phyloP scores from a whole-genome alignment of 495 filamentous ascomycete genomes.

The Baudoinia panamericana region DNA sequence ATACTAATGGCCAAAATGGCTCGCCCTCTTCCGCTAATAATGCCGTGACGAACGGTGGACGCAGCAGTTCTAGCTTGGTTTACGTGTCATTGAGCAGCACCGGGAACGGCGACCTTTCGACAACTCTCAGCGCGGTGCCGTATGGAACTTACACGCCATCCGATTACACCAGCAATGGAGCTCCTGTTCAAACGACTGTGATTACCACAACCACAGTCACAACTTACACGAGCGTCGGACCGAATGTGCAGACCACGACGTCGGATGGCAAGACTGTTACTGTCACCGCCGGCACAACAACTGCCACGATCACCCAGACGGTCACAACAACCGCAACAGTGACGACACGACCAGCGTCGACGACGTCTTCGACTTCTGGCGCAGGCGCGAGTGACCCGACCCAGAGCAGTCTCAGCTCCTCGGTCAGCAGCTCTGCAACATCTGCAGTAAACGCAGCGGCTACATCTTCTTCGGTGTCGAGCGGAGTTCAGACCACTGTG shows the following conservation, averaged over 20 bases:
- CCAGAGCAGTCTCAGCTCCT: too few species aligned
- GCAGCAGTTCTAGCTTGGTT: too few species aligned
- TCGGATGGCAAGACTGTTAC: background rate
- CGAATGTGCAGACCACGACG: constrained; percentile 1
- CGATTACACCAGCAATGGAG: constrained; percentile 1
- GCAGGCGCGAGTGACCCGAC: background rate
- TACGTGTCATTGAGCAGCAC: too few species aligned
- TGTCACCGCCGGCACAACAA: constrained; percentile 1
- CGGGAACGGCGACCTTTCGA: background rate
- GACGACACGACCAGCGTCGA: background rate
- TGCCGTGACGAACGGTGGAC: too few species aligned
- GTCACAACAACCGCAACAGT: background rate
- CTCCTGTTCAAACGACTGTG: constrained; percentile 3
- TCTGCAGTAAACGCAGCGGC: background rate
- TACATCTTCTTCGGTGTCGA: too few species aligned
- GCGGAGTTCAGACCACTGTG: constrained; percentile 2
- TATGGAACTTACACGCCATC: constrained; percentile 4
- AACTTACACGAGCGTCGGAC: constrained; percentile 3
- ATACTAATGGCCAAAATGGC: too few species aligned
- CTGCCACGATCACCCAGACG: background rate
- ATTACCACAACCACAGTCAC: constrained; percentile 1
- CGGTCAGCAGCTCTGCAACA: background rate
- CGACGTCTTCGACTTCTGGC: background rate
- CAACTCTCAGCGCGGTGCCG: background rate
- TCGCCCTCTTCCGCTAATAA: too few species aligned